Percentiles rank a stretch among this genome's conserved stretches.
Conservation (phyloP, 179 eudicot species). For the Beta lomatogona region DNA sequence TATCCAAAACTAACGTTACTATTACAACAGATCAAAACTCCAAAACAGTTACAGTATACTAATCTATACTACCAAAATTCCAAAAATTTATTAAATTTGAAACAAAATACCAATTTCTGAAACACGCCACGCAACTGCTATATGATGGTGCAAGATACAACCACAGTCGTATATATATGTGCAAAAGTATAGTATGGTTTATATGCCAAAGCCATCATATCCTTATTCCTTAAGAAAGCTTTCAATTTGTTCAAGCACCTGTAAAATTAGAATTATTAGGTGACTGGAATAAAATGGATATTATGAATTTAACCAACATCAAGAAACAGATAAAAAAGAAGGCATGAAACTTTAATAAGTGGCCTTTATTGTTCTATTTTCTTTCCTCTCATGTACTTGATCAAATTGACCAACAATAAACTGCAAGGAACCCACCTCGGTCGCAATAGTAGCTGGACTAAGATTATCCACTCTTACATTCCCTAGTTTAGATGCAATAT, state of each 20-base stretch:
- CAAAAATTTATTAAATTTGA: not conserved
- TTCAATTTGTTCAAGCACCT: slow-evolving; percentile 69
- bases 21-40: not conserved
- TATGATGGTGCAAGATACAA: not conserved
- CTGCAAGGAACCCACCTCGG: slow-evolving; percentile 51
- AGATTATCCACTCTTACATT: slow-evolving; percentile 55
- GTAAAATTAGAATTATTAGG: slow-evolving; percentile 11
- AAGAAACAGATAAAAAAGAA: not conserved
- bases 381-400: not conserved
- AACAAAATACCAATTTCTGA: not conserved
- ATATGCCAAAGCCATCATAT: slow-evolving; percentile 22
- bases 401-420: not conserved
- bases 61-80: not conserved
- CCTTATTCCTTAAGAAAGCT: slow-evolving; percentile 38
- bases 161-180: not conserved
- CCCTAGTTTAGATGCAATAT: slow-evolving; percentile 71
- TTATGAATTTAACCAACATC: not conserved
- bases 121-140: not conserved
- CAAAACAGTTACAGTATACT: not conserved
- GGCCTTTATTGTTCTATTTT: not conserved
- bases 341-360: not conserved
- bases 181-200: not conserved
- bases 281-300: not conserved
- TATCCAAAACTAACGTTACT: not conserved
- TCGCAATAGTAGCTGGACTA: slow-evolving; percentile 63